Percentiles rank a stretch among this genome's conserved stretches.
These are phyloP conservation scores for Carallia brachiata DNA, from an alignment of 345 rosid genomes.

Conservation along the genomic window DNA sequence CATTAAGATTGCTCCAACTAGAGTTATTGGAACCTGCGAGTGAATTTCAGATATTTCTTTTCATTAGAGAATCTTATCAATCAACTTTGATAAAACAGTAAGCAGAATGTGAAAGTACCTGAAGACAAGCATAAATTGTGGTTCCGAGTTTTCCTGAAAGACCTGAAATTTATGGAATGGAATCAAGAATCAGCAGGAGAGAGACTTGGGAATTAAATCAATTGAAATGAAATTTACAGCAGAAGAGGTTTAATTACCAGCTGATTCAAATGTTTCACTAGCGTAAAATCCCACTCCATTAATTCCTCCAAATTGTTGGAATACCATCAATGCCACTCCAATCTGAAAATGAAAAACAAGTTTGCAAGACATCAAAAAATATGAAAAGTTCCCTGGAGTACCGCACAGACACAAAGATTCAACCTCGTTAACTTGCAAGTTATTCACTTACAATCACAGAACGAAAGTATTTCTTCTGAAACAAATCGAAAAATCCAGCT, in stretches of 20 bases:
- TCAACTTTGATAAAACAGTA: too few relatives aligned
- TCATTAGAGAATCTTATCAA: too few relatives aligned
- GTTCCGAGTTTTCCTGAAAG: slow-evolving; percentile 71
- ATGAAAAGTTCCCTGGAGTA: background rate
- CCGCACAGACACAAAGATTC: background rate
- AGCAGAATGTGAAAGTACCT: slow-evolving; percentile 35
- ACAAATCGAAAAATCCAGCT: slow-evolving; percentile 58
- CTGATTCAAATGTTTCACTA: slow-evolving; percentile 78
- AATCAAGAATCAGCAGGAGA: background rate
- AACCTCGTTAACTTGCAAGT: too few relatives aligned
- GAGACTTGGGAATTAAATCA: slow-evolving; percentile 1
- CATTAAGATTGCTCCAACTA: slow-evolving; percentile 68
- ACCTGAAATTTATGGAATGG: slow-evolving; percentile 45
- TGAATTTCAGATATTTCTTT: background rate
- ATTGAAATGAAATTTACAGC: background rate
- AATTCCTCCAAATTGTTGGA: slow-evolving; percentile 82
- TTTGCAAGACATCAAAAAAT: slow-evolving; percentile 3
- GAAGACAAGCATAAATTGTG: slow-evolving; percentile 75
- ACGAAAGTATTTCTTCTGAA: slow-evolving; percentile 57
- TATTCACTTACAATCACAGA: slow-evolving; percentile 57
- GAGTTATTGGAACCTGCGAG: slow-evolving; percentile 70
- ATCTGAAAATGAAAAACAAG: slow-evolving; percentile 41
- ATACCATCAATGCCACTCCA: slow-evolving; percentile 80
- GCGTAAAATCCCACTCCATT: slow-evolving; percentile 84
- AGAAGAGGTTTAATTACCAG: slow-evolving; percentile 46